Conservation (phyloP, 768 basidiomycete genomes). For the Suillus subalutaceus region DNA sequence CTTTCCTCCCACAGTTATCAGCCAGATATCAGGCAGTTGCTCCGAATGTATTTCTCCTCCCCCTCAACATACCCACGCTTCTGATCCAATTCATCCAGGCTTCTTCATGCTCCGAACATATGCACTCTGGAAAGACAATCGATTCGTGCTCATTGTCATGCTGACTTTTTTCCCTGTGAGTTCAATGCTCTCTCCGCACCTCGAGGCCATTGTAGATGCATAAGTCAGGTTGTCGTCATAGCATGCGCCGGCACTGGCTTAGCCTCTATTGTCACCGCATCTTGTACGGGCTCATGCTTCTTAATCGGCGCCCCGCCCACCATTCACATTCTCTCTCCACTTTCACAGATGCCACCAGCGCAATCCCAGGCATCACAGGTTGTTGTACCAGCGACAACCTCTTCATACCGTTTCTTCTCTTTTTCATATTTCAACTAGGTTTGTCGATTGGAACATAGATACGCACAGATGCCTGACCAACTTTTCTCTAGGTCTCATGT, state of each 20-base stretch:
- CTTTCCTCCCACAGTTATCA: background rate
- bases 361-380: background rate
- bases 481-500: background rate
- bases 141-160: too few relatives aligned
- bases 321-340: background rate
- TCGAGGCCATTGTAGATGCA: background rate
- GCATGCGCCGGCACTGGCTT: background rate
- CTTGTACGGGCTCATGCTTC: background rate
- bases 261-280: too few relatives aligned
- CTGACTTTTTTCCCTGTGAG: background rate
- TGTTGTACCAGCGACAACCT: background rate
- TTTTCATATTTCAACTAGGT: background rate
- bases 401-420: slow-evolving; percentile 4
- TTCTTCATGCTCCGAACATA: slow-evolving; percentile 3
- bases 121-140: background rate
- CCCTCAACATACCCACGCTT: too few relatives aligned
- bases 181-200: background rate
- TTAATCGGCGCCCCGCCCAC: too few relatives aligned
- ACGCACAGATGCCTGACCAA: background rate
- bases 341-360: background rate
- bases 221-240: background rate
- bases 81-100: background rate
- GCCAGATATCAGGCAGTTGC: background rate
- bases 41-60: background rate
- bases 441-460: background rate